A percentile compares a stretch with the other conserved stretches of the same genome.
Evolutionary conservation across 2,329 filamentous ascomycete species (phyloP).

Genomic region (Aureobasidium sp.): DNA sequence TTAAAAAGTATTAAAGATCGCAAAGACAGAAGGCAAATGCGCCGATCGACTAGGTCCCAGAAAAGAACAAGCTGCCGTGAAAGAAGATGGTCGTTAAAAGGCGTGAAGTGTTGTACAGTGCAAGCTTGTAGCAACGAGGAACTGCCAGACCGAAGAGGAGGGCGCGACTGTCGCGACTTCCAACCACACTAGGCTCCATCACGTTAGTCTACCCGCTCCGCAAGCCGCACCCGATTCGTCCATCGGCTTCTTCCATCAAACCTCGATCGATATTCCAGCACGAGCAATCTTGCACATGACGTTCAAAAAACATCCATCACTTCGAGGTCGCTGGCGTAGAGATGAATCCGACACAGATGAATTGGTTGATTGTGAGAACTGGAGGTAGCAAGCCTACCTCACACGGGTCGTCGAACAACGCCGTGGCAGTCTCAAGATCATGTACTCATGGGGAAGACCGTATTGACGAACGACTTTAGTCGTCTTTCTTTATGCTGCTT

Average conservation of each 20-base stretch:
- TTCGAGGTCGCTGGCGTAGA: too few relatives aligned
- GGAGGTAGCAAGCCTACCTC: too few relatives aligned
- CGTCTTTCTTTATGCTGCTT: too few relatives aligned
- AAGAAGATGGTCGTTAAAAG: slow-evolving; percentile 9
- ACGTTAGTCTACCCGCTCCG: background rate
- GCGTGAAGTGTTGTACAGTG: slow-evolving; percentile 2
- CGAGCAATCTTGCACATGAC: background rate
- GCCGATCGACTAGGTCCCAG: background rate
- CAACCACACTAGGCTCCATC: background rate
- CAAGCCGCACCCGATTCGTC: background rate
- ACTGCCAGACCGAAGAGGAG: background rate
- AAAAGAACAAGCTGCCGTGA: slow-evolving; percentile 9
- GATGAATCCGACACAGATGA: too few relatives aligned
- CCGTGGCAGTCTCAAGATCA: too few relatives aligned
- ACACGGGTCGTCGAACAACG: too few relatives aligned
- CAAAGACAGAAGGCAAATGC: slow-evolving; percentile 1
- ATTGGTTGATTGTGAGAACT: too few relatives aligned
- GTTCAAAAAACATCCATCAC: too few relatives aligned
- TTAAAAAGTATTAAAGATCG: background rate
- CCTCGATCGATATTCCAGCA: background rate
- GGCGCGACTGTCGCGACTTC: slow-evolving; percentile 7
- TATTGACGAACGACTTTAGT: too few relatives aligned
- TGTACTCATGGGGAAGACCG: too few relatives aligned
- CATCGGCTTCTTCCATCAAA: background rate
- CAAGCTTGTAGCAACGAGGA: slow-evolving; percentile 3